phyloP scores from a whole-genome alignment of 2,329 filamentous ascomycete species.

The Harringtonia lauricola region DNA sequence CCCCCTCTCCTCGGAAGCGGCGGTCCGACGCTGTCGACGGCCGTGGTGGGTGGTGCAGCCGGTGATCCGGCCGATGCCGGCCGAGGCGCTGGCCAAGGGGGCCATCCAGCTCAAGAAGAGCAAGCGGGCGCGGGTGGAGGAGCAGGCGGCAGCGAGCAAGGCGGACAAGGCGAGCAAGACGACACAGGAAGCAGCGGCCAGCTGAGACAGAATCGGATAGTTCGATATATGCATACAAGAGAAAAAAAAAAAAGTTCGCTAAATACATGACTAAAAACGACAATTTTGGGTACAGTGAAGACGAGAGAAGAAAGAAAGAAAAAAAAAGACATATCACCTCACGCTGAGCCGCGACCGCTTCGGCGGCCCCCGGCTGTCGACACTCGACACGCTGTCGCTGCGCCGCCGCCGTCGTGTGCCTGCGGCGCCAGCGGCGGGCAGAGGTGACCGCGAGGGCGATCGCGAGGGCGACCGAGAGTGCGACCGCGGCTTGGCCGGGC shows the following conservation, averaged over 20 bases:
- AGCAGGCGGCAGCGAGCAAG: neutral
- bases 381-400: constrained; percentile 11
- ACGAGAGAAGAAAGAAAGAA: neutral
- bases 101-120: constrained; percentile 67
- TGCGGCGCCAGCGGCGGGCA: neutral
- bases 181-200: neutral
- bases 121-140: constrained; percentile 13
- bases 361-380: constrained; percentile 11
- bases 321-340: neutral
- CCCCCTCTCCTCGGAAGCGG: constrained; percentile 50
- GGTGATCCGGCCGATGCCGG: constrained; percentile 74
- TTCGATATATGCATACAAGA: neutral
- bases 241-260: no score
- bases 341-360: constrained; percentile 13
- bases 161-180: neutral
- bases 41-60: constrained; percentile 90
- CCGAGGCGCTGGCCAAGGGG: constrained; percentile 76
- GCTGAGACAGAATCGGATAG: neutral
- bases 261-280: no score
- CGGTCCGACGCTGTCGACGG: constrained; percentile 62
- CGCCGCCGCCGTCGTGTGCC: constrained; percentile 11
- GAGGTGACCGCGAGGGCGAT: neutral
- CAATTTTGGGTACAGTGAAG: neutral
- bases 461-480: neutral
- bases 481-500: neutral